These are phyloP conservation scores for Arthrobotrys iridis DNA, from an alignment of 2,329 filamentous ascomycete genomes.

Conservation along the genomic window DNA sequence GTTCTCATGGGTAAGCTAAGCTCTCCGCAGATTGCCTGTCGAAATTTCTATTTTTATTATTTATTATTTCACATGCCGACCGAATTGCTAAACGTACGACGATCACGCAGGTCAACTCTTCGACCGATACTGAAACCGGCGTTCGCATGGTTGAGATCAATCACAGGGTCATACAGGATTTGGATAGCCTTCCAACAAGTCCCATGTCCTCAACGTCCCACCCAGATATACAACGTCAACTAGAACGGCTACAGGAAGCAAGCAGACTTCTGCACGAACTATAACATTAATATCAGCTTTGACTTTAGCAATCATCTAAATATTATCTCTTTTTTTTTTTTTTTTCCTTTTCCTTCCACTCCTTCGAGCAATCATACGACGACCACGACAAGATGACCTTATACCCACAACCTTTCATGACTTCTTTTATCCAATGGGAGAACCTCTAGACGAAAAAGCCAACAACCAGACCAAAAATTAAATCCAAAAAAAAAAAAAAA, in stretches of 20 bases:
- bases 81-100: background rate
- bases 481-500: background rate
- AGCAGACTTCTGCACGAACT: slow-evolving; percentile 32
- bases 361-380: slow-evolving; percentile 22
- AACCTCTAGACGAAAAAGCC: background rate
- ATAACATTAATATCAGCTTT: no score
- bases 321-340: background rate
- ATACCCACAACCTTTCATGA: slow-evolving; percentile 21
- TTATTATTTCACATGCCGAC: background rate
- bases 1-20: slow-evolving; percentile 29
- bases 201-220: slow-evolving; percentile 20
- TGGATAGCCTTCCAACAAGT: slow-evolving; percentile 45
- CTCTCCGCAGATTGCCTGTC: background rate
- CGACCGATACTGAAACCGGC: slow-evolving; percentile 26
- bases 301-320: background rate
- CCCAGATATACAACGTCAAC: slow-evolving; percentile 34
- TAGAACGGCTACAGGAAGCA: slow-evolving; percentile 33
- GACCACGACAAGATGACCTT: slow-evolving; percentile 24
- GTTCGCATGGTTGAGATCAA: slow-evolving; percentile 23
- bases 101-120: slow-evolving; percentile 36
- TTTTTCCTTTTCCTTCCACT: no score
- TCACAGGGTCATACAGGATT: slow-evolving; percentile 20
- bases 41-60: background rate
- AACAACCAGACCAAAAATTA: background rate
- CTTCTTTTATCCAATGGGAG: slow-evolving; percentile 16